phyloP scores from a whole-genome alignment of 2,329 filamentous ascomycete species.

The Botrytis elliptica region DNA sequence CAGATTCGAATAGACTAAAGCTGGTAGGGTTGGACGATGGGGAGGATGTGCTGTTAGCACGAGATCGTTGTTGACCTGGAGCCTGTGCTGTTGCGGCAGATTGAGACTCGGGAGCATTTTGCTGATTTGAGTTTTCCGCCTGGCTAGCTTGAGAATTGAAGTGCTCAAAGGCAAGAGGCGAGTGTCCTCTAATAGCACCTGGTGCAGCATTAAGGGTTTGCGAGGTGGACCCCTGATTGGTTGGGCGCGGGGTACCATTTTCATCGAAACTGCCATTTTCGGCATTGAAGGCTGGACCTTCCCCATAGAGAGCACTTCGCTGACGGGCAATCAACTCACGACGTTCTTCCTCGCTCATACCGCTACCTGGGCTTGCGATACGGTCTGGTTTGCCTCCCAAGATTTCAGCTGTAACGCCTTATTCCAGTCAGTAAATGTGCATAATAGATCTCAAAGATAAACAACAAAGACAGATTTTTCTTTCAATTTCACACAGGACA shows the following conservation, averaged over 20 bases:
- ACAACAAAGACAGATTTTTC: slow-evolving; percentile 6
- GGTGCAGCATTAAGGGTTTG: slow-evolving; percentile 61
- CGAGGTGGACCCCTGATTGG: slow-evolving; percentile 61
- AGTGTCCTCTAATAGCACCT: slow-evolving; percentile 66
- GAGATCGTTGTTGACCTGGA: slow-evolving; percentile 50
- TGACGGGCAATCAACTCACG: slow-evolving; percentile 95
- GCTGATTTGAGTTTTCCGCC: slow-evolving; percentile 29
- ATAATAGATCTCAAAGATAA: slow-evolving; percentile 26
- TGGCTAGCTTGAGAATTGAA: slow-evolving; percentile 47
- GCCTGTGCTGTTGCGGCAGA: slow-evolving; percentile 43
- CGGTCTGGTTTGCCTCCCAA: slow-evolving; percentile 76
- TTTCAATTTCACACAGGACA: slow-evolving; percentile 42
- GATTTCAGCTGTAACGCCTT: slow-evolving; percentile 66
- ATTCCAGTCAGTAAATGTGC: slow-evolving; percentile 40
- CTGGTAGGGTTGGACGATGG: slow-evolving; percentile 66
- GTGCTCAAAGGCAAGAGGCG: slow-evolving; percentile 76
- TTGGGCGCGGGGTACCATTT: slow-evolving; percentile 59
- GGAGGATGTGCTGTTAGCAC: slow-evolving; percentile 82
- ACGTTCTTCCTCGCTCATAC: slow-evolving; percentile 92
- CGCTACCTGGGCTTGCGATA: slow-evolving; percentile 74
- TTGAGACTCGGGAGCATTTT: slow-evolving; percentile 49
- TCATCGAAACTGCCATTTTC: slow-evolving; percentile 69
- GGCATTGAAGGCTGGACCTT: slow-evolving; percentile 61
- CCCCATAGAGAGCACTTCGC: slow-evolving; percentile 90
- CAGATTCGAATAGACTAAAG: slow-evolving; percentile 60